Base-by-base conservation (phyloP, 768 basidiomycete genomes). In the Mycena belliarum region DNA sequence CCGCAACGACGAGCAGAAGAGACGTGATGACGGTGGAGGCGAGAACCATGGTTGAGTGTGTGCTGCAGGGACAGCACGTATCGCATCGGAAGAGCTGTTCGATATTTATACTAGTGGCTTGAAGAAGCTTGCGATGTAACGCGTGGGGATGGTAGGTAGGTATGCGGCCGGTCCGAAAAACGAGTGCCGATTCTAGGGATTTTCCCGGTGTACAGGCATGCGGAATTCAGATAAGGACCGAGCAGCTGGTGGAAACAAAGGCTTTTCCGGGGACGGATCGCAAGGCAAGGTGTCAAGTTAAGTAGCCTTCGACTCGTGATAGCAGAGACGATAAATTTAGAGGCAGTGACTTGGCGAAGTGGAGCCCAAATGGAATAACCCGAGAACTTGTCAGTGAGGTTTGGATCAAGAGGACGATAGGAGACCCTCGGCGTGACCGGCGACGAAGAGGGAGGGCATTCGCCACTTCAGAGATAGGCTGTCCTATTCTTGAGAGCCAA, bases 1-100 rank as follows among this genome's bases (percentile, higher is more conserved):
- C 56, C 21, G 44, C 18, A 16, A 28, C 49, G 37, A 45, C 25
- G 10, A 57, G 20, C 6, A 57, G 26, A 25, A 51, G 42, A 7
- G 49, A 57, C 35, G 56, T 44, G 43, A 57, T 12, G 33, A 57
- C 25, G 12, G 44, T 25, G 26, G 18, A 20, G 5, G 56, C 42
- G 24, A 57, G 14, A 26, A 57, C 26, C 56, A 57, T 57, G 8
- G 29, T 28, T 10, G 37, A 14, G 37, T 28, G 48, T 40, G 24
- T 40, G 49, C 37, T 26, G 37, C 7, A 25, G 12, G 37, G 37
- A 40, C 18, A 28, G 49, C 49, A 49, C 49, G 40, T 32, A 32
- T 14, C 46, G 11, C 16, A 9, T 20, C 29, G 6, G 46, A 47
- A 32, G 46, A 14, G 2, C 32, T 3, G 32, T 6, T 21, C 46